A percentile compares a stretch with the other conserved stretches of the same genome.
These are phyloP conservation scores for Spathaspora sp. DNA, from an alignment of 805 yeast species.

Conservation along the genomic window DNA sequence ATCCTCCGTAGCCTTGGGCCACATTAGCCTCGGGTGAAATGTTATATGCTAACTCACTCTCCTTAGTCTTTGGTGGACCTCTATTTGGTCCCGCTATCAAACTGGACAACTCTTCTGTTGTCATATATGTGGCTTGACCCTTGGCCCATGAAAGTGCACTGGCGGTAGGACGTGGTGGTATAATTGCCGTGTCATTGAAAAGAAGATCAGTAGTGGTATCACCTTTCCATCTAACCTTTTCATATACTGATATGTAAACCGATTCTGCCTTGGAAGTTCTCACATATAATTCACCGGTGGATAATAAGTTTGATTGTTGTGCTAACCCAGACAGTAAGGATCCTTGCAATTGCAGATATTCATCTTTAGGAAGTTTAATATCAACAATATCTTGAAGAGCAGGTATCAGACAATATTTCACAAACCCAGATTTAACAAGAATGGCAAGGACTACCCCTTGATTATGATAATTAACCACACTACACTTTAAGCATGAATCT, in stretches of 20 bases:
- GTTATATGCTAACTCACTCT: constrained; percentile 50
- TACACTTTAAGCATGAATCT: constrained; percentile 41
- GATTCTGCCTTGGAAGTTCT: constrained; percentile 52
- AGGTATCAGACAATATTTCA: constrained; percentile 54
- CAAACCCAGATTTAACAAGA: constrained; percentile 43
- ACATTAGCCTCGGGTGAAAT: constrained; percentile 45
- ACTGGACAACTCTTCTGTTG: constrained; percentile 57
- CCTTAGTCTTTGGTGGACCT: constrained; percentile 55
- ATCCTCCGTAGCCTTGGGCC: constrained; percentile 26
- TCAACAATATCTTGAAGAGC: constrained; percentile 56
- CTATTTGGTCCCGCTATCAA: constrained; percentile 76
- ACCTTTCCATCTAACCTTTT: constrained; percentile 16
- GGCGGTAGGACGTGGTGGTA: constrained; percentile 78
- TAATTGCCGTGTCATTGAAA: constrained; percentile 62
- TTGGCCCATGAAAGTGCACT: constrained; percentile 83
- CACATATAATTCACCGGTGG: constrained; percentile 56
- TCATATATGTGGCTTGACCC: constrained; percentile 60
- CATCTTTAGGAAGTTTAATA: constrained; percentile 33
- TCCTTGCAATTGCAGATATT: constrained; percentile 18
- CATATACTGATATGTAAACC: constrained; percentile 17
- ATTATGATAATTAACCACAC: constrained; percentile 45
- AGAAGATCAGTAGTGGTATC: constrained; percentile 48
- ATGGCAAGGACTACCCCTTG: constrained; percentile 47
- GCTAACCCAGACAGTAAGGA: constrained; percentile 19
- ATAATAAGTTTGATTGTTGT: constrained; percentile 28